A percentile compares a stretch with the other conserved stretches of the same genome.
These are phyloP conservation scores for Boletus reticuloceps DNA, from an alignment of 768 basidiomycete species.

Conservation along the genomic window DNA sequence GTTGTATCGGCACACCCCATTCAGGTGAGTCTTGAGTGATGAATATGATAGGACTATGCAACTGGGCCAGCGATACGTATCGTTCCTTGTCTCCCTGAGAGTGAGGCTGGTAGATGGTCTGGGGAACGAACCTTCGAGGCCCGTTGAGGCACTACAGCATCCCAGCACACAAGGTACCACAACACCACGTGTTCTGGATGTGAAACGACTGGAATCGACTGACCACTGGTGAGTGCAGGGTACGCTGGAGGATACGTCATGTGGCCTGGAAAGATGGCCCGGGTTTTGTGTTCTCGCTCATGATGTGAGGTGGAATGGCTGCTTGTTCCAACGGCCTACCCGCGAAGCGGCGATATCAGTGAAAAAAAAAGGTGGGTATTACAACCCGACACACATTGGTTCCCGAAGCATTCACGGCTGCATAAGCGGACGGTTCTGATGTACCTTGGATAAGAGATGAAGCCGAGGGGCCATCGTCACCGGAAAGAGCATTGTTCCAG, in stretches of 20 bases:
- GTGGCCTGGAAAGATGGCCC: neutral
- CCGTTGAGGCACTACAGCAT: conserved; percentile 22
- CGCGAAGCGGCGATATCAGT: neutral
- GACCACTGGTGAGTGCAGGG: neutral
- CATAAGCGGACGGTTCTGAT: neutral
- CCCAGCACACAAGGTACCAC: neutral
- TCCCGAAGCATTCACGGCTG: neutral
- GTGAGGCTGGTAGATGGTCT: conserved; percentile 66
- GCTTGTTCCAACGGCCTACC: neutral
- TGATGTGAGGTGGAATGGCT: neutral
- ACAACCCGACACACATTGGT: conserved; percentile 5
- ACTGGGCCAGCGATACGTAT: conserved; percentile 62
- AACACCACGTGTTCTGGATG: neutral
- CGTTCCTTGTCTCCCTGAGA: conserved; percentile 67
- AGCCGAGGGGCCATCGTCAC: too few relatives aligned
- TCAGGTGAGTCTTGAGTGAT: conserved; percentile 47
- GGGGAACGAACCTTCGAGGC: conserved; percentile 54
- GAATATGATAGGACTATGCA: conserved; percentile 63
- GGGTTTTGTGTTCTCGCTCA: neutral
- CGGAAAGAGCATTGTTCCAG: neutral
- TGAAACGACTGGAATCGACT: neutral
- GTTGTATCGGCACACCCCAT: conserved; percentile 56
- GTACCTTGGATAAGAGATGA: too few relatives aligned
- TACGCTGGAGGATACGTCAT: too few relatives aligned
- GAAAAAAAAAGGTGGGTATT: neutral